These are phyloP conservation scores for Esteya vermicola DNA, from an alignment of 2,329 filamentous ascomycete species.

Conservation along the genomic window DNA sequence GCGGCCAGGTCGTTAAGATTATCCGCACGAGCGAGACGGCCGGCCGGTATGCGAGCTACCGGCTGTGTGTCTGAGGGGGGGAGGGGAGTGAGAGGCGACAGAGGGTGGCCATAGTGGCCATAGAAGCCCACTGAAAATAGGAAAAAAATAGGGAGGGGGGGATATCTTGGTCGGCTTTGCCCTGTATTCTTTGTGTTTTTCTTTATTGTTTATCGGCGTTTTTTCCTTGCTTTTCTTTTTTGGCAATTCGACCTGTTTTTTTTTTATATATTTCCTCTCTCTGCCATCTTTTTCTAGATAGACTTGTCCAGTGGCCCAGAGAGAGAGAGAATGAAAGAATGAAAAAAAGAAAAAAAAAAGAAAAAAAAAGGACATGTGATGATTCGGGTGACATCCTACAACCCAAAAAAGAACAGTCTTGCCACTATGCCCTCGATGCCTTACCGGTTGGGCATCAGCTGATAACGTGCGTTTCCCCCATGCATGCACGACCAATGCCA, in stretches of 20 bases:
- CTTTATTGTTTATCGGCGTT: background rate
- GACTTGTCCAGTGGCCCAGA: background rate
- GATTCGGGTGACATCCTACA: no score
- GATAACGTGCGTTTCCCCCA: no score
- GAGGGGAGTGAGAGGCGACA: background rate
- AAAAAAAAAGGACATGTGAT: background rate
- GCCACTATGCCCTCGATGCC: no score
- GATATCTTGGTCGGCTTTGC: background rate
- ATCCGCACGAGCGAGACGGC: conserved; percentile 92
- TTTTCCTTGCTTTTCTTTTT: background rate
- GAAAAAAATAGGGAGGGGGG: background rate
- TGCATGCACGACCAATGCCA: no score
- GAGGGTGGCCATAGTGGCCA: no score
- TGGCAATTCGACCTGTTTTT: background rate
- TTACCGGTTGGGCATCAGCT: no score
- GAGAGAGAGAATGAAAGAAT: background rate
- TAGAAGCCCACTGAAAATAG: background rate
- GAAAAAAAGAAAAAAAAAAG: background rate
- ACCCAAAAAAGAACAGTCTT: no score
- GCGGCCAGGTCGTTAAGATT: conserved; percentile 96
- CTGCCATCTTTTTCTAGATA: background rate
- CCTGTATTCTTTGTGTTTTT: background rate
- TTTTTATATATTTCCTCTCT: background rate
- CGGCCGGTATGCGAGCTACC: conserved; percentile 90
- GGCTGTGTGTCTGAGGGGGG: conserved; percentile 44